Evolutionary conservation across 2,329 filamentous ascomycete genomes (phyloP).

Genomic region (Stemphylium vesicarium): DNA sequence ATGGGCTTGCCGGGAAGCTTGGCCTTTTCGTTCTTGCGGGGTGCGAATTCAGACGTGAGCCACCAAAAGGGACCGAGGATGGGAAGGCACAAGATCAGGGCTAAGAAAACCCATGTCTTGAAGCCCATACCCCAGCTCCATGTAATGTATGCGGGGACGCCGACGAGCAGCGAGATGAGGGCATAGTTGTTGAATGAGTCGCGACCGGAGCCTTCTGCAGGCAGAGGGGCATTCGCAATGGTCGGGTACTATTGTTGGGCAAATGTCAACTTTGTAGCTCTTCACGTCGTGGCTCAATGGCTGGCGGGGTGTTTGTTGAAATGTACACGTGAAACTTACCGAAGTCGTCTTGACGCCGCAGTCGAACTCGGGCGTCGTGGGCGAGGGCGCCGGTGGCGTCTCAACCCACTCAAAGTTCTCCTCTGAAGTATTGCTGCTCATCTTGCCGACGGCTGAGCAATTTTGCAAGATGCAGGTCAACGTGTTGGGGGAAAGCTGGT

Average conservation of each 20-base stretch:
- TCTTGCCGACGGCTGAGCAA: constrained; percentile 42
- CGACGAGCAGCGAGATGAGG: constrained; percentile 72
- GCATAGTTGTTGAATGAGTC: constrained; percentile 86
- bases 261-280: constrained; percentile 32
- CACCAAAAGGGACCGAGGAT: constrained; percentile 85
- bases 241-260: constrained; percentile 69
- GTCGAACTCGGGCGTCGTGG: constrained; percentile 59
- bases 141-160: constrained; percentile 79
- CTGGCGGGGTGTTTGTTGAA: constrained; percentile 26
- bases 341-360: constrained; percentile 68
- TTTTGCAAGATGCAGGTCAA: constrained; percentile 36
- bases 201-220: constrained; percentile 82
- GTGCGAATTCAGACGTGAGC: constrained; percentile 77
- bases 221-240: constrained; percentile 93
- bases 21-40: constrained; percentile 92
- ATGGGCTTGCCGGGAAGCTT: constrained; percentile 83
- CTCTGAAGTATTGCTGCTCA: constrained; percentile 52
- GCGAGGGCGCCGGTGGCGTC: constrained; percentile 64
- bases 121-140: constrained; percentile 85
- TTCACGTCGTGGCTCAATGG: constrained; percentile 38
- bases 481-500: constrained; percentile 34
- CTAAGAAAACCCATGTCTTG: constrained; percentile 88
- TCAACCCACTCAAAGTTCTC: constrained; percentile 71
- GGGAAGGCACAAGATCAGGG: constrained; percentile 76
- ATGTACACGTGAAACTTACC: constrained; percentile 52